Evolutionary conservation across 805 yeast genomes (phyloP).

Genomic region (Lipomyces orientalis): DNA sequence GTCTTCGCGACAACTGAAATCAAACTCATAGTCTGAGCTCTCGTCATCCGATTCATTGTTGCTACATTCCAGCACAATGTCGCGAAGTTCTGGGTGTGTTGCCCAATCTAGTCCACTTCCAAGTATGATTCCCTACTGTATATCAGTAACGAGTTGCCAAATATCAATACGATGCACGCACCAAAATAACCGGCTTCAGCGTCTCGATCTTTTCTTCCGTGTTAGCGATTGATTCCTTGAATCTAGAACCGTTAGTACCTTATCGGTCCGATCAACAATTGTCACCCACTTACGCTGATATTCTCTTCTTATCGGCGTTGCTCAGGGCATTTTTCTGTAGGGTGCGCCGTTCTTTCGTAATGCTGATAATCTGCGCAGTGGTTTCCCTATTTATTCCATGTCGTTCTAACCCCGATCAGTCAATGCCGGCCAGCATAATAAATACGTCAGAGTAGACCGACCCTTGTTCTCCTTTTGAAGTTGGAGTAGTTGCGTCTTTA

Average conservation of each 20-base stretch:
- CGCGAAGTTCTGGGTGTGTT: constrained; percentile 16
- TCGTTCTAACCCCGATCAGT: not conserved
- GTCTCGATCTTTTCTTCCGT: constrained; percentile 19
- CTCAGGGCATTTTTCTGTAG: not conserved
- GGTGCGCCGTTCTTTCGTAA: not conserved
- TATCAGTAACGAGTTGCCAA: not conserved
- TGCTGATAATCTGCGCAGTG: not conserved
- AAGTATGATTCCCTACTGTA: constrained; percentile 25
- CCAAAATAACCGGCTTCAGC: constrained; percentile 26
- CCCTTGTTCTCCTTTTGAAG: constrained; percentile 10
- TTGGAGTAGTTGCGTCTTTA: constrained; percentile 7
- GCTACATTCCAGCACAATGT: constrained; percentile 29
- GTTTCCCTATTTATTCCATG: not conserved
- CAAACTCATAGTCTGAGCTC: constrained; percentile 12
- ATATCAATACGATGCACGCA: constrained; percentile 7
- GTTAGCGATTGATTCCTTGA: constrained; percentile 5
- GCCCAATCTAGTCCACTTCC: constrained; percentile 33
- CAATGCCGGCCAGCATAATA: not conserved
- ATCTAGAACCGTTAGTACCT: not conserved
- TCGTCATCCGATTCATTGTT: not conserved
- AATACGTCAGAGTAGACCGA: not conserved
- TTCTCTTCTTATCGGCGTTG: constrained; percentile 5
- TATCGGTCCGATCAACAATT: not conserved
- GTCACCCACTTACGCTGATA: not conserved
- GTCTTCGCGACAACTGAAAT: not conserved